Evolutionary conservation across 306 rosid species (phyloP).

Genomic region (Sesbania bispinosa): DNA sequence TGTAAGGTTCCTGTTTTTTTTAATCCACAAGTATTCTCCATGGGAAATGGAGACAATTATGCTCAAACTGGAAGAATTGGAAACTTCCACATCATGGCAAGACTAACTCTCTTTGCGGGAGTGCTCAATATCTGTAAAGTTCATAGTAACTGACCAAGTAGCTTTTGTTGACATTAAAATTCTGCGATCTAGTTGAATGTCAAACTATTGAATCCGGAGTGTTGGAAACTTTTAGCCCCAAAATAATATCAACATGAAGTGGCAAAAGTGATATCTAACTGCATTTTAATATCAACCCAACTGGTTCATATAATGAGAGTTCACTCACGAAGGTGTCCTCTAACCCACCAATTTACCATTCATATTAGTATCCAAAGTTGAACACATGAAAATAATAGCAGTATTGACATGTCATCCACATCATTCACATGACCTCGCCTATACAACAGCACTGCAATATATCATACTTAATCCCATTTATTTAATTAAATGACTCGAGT

Average conservation of each 20-base stretch:
- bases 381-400: background rate
- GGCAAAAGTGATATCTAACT: background rate
- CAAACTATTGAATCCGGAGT: background rate
- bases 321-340: background rate
- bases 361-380: background rate
- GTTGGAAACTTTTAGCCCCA: background rate
- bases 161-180: no score
- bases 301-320: background rate
- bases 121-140: no score
- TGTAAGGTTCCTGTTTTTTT: no score
- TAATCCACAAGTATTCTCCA: no score
- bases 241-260: background rate
- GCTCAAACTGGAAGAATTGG: no score
- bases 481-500: background rate
- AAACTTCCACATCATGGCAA: no score
- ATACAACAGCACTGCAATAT: background rate
- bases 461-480: background rate
- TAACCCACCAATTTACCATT: background rate
- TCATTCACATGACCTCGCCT: background rate
- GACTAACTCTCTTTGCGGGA: no score
- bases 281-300: background rate
- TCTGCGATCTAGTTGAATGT: background rate
- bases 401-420: background rate
- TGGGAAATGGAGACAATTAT: no score
- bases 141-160: no score